Base-by-base conservation (phyloP, 2,329 filamentous ascomycete species). In the Pseudogymnoascus sp. region DNA sequence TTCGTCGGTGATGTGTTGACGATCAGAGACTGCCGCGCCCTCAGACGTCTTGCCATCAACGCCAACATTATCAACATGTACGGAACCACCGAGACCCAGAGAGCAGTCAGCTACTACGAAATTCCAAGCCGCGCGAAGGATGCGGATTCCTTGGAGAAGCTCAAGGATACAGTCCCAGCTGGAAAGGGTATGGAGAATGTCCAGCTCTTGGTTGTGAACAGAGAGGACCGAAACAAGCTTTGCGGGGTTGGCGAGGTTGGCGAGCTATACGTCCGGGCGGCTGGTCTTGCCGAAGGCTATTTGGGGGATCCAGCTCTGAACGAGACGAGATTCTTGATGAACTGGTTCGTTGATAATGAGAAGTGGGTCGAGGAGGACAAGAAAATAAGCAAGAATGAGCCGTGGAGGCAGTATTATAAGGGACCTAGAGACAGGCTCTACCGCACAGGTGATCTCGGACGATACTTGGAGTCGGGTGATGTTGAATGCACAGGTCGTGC, bases 1-100 rank as follows among this genome's bases (percentile, higher is more conserved):
- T 97, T 93, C 65, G 93, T 97, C 1, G 94, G 94, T 33, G 93
- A 97, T 70, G 79, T 97, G 35, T 75, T 97, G 57, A 95, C 91
- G 65, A 96, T 86, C 71, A 82, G 86, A 70, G 93, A 97, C 69
- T 95, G 90, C 74, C 80, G 81, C 41, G 81, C 82, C 22, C 78
- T 97, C n/a, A 89, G 90, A 62, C 80, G 84, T 50, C 80, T 97
- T 37, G 92, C 88, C 0, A 79, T 82, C 0, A 92, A 93, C 65
- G 85, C 85, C 63, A 81, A 81, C 64, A 92, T 96, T 63, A 81
- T 91, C 66, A 93, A 92, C 75, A 89, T 93, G 85, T 95, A 92
- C 70, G 92, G 92, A 41, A 91, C 91, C 0, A 96, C 92, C 0
- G 92, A 96, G 73, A 93, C 89, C 0, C 85, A 89, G 70, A 79